Percentiles rank a stretch among this genome's conserved stretches.
Evolutionary conservation across 75 land plant genomes (phyloP).

Genomic region (Selaginella tamariscina): DNA sequence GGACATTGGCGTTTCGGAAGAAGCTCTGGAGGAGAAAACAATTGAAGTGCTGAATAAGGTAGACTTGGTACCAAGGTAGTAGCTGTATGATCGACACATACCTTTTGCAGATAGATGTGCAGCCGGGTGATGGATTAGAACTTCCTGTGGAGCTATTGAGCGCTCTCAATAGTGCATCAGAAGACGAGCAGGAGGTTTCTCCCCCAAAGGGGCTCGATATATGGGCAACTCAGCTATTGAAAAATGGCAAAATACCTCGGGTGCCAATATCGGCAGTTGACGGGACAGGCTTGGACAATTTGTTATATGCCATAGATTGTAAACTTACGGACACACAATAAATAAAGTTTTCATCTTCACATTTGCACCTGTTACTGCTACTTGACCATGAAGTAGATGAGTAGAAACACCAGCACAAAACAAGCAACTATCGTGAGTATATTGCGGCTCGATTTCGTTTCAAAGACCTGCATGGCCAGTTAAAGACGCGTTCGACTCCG

Average conservation of each 20-base stretch:
- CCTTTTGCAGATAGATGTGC: slow-evolving; percentile 6
- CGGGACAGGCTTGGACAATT: slow-evolving; percentile 64
- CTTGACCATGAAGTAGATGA: slow-evolving; percentile 70
- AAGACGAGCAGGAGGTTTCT: neutral
- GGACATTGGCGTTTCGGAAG: slow-evolving; percentile 72
- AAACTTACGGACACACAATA: slow-evolving; percentile 24
- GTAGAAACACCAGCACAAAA: slow-evolving; percentile 64
- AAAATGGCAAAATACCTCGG: slow-evolving; percentile 17
- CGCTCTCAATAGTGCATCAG: neutral
- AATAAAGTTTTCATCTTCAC: too few species aligned
- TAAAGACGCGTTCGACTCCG: neutral
- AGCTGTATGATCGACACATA: neutral
- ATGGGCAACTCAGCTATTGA: neutral
- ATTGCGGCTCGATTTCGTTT: slow-evolving; percentile 72
- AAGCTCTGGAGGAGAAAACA: slow-evolving; percentile 51
- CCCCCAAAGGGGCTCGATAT: neutral
- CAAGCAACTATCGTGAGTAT: slow-evolving; percentile 64
- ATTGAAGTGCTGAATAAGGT: slow-evolving; percentile 99
- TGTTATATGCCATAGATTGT: slow-evolving; percentile 57
- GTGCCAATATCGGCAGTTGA: slow-evolving; percentile 56
- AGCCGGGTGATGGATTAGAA: slow-evolving; percentile 2
- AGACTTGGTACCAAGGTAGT: neutral
- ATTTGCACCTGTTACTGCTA: too few species aligned
- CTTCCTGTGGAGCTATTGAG: neutral
- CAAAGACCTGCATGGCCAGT: slow-evolving; percentile 56